Percentiles rank a stretch among this genome's conserved stretches.
phyloP scores from a whole-genome alignment of 2,329 filamentous ascomycete species.

The Fusarium sp. region DNA sequence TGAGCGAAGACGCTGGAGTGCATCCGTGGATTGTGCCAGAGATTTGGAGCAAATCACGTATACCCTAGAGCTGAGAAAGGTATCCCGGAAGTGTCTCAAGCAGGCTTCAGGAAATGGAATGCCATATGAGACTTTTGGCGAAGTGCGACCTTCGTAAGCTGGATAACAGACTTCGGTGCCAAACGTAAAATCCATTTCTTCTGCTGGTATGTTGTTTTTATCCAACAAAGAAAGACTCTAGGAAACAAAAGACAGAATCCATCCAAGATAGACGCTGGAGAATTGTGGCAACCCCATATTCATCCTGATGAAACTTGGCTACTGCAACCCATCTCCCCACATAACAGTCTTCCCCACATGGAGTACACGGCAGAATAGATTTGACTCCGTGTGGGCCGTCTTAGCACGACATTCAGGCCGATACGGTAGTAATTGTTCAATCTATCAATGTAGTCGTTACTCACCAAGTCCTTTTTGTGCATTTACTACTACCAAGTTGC shows the following conservation, averaged over 20 bases:
- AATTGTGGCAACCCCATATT: background rate
- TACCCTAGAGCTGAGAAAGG: background rate
- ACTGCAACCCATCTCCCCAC: no score
- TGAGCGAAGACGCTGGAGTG: constrained; percentile 57
- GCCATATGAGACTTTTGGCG: constrained; percentile 20
- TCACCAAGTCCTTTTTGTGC: background rate
- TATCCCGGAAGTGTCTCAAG: constrained; percentile 6
- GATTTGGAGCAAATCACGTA: constrained; percentile 56
- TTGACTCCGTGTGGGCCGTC: background rate
- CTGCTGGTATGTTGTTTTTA: no score
- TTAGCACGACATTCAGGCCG: background rate
- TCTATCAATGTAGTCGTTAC: background rate
- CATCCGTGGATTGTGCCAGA: constrained; percentile 61
- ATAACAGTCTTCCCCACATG: background rate
- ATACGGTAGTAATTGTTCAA: background rate
- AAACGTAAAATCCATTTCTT: constrained; percentile 12
- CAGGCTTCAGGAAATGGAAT: constrained; percentile 22
- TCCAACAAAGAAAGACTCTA: no score
- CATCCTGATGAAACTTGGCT: no score
- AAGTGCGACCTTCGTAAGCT: constrained; percentile 5
- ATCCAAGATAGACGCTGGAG: background rate
- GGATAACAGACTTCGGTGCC: constrained; percentile 7
- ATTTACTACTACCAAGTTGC: background rate
- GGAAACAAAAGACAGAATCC: no score
- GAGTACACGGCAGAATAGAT: background rate